Evolutionary conservation across 2,329 filamentous ascomycete genomes (phyloP).

Genomic region (Pseudogymnoascus sp.): DNA sequence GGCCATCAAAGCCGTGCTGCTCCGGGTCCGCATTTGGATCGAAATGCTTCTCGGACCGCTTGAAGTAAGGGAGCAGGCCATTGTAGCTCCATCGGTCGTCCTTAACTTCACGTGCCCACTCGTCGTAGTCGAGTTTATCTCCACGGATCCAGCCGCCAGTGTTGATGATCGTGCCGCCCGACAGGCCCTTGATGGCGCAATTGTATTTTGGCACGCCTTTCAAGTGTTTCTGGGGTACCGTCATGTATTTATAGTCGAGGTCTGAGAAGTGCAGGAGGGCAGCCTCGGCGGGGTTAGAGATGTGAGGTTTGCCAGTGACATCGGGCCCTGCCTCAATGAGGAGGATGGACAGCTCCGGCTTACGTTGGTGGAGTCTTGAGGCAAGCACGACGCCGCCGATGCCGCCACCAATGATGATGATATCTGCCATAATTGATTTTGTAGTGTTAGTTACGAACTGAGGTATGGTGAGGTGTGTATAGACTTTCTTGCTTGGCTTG

Average conservation of each 20-base stretch:
- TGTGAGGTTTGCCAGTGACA: slow-evolving; percentile 15
- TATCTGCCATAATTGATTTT: slow-evolving; percentile 22
- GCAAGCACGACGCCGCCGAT: slow-evolving; percentile 32
- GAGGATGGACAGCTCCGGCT: slow-evolving; percentile 30
- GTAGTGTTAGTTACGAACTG: neutral
- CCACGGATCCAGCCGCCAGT: slow-evolving; percentile 37
- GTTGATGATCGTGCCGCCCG: slow-evolving; percentile 36
- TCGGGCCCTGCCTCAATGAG: slow-evolving; percentile 34
- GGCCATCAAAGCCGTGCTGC: slow-evolving; percentile 26
- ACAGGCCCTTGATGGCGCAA: slow-evolving; percentile 33
- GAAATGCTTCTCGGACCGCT: slow-evolving; percentile 30
- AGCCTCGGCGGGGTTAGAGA: neutral
- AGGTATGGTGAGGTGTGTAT: neutral
- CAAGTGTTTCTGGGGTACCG: slow-evolving; percentile 25
- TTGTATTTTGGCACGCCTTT: slow-evolving; percentile 22
- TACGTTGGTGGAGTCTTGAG: slow-evolving; percentile 25
- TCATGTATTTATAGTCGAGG: slow-evolving; percentile 31
- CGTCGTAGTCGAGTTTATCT: slow-evolving; percentile 37
- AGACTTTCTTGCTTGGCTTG: neutral
- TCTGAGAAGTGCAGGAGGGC: slow-evolving; percentile 9
- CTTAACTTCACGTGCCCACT: slow-evolving; percentile 34
- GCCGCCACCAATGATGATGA: slow-evolving; percentile 34
- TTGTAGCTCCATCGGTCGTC: slow-evolving; percentile 40
- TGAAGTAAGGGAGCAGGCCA: slow-evolving; percentile 39
- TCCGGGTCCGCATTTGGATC: slow-evolving; percentile 17